Evolutionary conservation across 371 early-diverging fungal species (phyloP), one percentile per base, ranked within the genome.

Genomic region (Actinomucor elegans): DNA sequence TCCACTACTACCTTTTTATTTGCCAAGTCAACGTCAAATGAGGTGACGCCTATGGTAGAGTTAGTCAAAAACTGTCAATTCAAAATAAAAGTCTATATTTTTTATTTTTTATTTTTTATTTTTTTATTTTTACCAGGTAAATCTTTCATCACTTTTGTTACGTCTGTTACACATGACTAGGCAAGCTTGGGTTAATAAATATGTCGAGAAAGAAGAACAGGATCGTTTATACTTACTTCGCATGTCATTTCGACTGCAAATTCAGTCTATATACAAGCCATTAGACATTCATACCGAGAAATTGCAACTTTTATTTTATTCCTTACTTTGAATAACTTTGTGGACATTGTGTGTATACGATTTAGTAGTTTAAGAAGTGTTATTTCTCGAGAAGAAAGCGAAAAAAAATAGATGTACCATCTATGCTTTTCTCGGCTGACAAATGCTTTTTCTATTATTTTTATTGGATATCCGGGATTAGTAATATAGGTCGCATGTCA

Each of bases 221-320:
- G n/a, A 36, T 18, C 18, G 5, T n/a, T 26, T 14, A 18, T 49
- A 21, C 5, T 21, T 45, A 61, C 61, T 40, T 85, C 75, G 50
- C 92, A 91, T 9, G 90, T 86, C 89, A 91, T 88, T 67, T 90
- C 86, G 45, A 91, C 92, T 7, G 92, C 91, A 49, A 88, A 88
- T 57, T 91, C 89, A 10, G 89, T 83, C 83, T 85, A 55, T 45
- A 21, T 40, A 21, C 10, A n/a, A 27, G 6, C 7, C 9, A 27
- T 20, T 12, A 10, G n/a, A 9, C 7, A 9, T 17, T 21, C 34
- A 35, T 12, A 3, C 10, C 4, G 34, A 7, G 17, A 12, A 32
- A 32, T 26, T 21, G 14, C 5, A 34, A 9, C 10, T 12, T 9
- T 44, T n/a, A n/a, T 44, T 18, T 3, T 17, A 29, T 27, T 23